Conservation (phyloP, 495 filamentous ascomycete species). For the Tuber borchii region DNA sequence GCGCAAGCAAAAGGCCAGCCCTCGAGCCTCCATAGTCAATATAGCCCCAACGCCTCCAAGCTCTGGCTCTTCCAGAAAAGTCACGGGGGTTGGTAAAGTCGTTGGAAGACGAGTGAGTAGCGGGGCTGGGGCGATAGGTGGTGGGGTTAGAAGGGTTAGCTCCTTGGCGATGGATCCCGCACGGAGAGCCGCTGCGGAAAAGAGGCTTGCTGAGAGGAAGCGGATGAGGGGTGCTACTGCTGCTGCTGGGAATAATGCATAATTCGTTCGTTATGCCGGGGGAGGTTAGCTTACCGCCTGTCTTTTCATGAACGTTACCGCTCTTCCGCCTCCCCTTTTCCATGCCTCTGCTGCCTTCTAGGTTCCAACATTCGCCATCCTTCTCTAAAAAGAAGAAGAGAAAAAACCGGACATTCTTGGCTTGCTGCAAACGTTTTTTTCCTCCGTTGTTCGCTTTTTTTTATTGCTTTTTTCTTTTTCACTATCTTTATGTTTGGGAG, state of each 20-base stretch:
- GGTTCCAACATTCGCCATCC: neutral
- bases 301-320: neutral
- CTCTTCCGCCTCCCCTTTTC: neutral
- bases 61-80: conserved; percentile 19
- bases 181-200: conserved; percentile 32
- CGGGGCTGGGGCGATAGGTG: conserved; percentile 1
- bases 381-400: neutral
- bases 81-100: conserved; percentile 28
- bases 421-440: neutral
- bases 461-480: neutral
- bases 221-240: conserved; percentile 17
- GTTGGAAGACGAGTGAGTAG: conserved; percentile 20
- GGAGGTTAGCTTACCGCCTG: neutral
- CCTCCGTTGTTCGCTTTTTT: neutral
- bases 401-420: neutral
- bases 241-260: conserved; percentile 6
- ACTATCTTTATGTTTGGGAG: neutral
- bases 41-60: conserved; percentile 22
- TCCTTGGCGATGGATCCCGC: conserved; percentile 26
- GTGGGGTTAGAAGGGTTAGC: neutral
- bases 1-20: conserved; percentile 29
- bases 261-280: neutral
- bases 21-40: conserved; percentile 31
- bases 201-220: conserved; percentile 35
- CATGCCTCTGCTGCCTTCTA: neutral